These are phyloP conservation scores for Scleromitrula shiraiana DNA, from an alignment of 2,329 filamentous ascomycete species.

Conservation along the genomic window DNA sequence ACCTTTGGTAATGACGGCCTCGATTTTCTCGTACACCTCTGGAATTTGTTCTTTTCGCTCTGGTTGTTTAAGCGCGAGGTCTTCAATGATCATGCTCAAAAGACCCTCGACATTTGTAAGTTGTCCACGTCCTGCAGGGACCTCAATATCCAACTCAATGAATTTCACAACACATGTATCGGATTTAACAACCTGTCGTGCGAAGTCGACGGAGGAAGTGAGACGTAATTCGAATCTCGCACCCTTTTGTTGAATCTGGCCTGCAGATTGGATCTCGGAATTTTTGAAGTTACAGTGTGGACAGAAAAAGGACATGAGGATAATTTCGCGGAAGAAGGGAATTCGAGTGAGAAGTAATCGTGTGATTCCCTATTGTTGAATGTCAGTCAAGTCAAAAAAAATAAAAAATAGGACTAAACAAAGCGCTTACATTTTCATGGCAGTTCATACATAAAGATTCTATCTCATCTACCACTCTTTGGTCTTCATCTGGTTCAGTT, in stretches of 20 bases:
- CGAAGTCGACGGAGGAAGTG: constrained; percentile 64
- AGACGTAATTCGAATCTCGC: constrained; percentile 76
- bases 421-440: constrained; percentile 56
- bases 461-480: constrained; percentile 55
- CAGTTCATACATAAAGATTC: constrained; percentile 86
- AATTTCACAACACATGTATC: constrained; percentile 81
- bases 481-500: constrained; percentile 36
- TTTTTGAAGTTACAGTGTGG: constrained; percentile 83
- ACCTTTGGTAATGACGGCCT: constrained; percentile 65
- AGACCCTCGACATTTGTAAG: constrained; percentile 92
- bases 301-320: constrained; percentile 95
- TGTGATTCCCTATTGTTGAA: constrained; percentile 59
- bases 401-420: neutral
- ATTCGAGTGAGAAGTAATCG: constrained; percentile 84
- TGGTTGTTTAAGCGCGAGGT: constrained; percentile 76
- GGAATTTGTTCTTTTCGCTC: constrained; percentile 69
- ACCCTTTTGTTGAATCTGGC: constrained; percentile 84
- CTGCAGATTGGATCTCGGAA: constrained; percentile 88
- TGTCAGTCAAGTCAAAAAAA: neutral
- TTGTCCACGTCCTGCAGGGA: constrained; percentile 83
- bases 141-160: constrained; percentile 87
- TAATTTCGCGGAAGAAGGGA: constrained; percentile 94
- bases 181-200: constrained; percentile 84
- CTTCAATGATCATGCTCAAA: constrained; percentile 67
- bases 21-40: constrained; percentile 71